These are phyloP conservation scores for Tulasnella calospora DNA, from an alignment of 768 basidiomycete species.

Conservation along the genomic window DNA sequence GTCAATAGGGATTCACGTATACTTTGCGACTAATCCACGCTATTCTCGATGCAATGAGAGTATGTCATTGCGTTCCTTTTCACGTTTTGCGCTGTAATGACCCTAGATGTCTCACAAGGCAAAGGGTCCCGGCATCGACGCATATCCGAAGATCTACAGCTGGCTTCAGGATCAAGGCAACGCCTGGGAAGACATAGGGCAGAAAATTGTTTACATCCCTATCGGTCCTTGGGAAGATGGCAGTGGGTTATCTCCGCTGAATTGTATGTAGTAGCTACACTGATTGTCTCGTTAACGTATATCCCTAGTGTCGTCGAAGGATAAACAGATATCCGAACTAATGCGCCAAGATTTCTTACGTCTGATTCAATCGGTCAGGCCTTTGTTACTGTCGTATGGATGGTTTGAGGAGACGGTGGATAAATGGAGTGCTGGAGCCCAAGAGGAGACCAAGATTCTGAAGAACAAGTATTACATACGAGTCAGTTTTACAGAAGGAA, in stretches of 20 bases:
- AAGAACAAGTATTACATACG: constrained; percentile 1
- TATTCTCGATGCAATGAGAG: background rate
- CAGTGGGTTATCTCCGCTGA: background rate
- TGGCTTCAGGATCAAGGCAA: background rate
- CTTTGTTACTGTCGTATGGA: constrained; percentile 14
- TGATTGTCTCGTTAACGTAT: background rate
- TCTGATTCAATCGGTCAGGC: background rate
- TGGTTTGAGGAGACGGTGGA: constrained; percentile 17
- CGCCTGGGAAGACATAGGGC: background rate
- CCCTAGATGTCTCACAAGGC: background rate
- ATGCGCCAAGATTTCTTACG: background rate
- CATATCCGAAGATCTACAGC: background rate
- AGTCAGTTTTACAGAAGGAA: background rate
- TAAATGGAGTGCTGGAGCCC: background rate
- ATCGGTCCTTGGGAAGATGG: constrained; percentile 19
- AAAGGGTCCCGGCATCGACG: background rate
- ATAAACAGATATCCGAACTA: constrained; percentile 5
- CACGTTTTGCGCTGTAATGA: background rate
- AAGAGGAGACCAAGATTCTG: background rate
- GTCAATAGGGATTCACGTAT: background rate
- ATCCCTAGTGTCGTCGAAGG: background rate
- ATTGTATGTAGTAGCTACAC: background rate
- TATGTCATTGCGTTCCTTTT: background rate
- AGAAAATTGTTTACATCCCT: constrained; percentile 15
- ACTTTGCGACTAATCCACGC: background rate